These are phyloP conservation scores for Adansonia rubrostipa DNA, from an alignment of 441 rosid species.

Conservation along the genomic window DNA sequence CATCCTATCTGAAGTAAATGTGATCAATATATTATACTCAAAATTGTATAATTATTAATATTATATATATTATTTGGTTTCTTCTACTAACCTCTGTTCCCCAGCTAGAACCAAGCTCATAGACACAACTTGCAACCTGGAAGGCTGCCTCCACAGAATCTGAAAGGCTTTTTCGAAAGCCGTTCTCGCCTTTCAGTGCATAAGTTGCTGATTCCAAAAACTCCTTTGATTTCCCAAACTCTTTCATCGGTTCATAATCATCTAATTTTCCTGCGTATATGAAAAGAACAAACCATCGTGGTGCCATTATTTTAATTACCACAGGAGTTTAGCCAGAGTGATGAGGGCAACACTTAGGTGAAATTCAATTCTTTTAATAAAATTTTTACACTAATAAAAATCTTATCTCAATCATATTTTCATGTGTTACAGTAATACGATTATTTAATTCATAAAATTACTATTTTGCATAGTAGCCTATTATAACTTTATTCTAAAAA, in stretches of 20 bases:
- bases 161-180: conserved; percentile 25
- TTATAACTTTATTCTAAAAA: too few species aligned
- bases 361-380: too few species aligned
- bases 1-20: conserved; percentile 45
- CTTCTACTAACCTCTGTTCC: conserved; percentile 48
- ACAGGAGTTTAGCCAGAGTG: background rate
- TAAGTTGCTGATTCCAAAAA: conserved; percentile 39
- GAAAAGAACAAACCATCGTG: background rate
- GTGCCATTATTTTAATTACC: background rate
- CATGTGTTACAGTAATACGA: too few species aligned
- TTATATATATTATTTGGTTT: background rate
- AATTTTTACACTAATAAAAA: too few species aligned
- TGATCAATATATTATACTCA: background rate
- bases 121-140: conserved; percentile 48
- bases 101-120: conserved; percentile 56
- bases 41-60: background rate
- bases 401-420: too few species aligned
- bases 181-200: conserved; percentile 49
- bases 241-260: conserved; percentile 7
- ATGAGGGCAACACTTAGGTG: background rate
- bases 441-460: too few species aligned
- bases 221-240: conserved; percentile 53
- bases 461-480: too few species aligned
- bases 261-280: background rate
- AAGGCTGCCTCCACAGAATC: conserved; percentile 37